Conservation (phyloP, 768 basidiomycete genomes). For the Tulasnella sp. region DNA sequence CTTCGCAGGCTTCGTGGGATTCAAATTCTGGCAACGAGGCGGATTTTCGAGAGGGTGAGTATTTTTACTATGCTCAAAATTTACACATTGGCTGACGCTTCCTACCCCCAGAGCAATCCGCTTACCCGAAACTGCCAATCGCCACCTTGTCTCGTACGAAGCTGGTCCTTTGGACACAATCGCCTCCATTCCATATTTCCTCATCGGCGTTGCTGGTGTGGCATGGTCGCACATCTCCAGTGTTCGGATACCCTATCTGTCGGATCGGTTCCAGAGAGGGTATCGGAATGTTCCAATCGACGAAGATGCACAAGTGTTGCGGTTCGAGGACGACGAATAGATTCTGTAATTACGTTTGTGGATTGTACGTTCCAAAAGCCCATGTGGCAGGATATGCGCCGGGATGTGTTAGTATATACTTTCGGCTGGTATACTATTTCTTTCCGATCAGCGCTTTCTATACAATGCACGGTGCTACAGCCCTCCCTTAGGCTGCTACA, state of each 20-base stretch:
- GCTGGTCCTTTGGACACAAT: constrained; percentile 55
- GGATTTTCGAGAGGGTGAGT: constrained; percentile 67
- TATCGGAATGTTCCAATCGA: constrained; percentile 73
- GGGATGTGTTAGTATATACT: too few species aligned
- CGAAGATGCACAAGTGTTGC: constrained; percentile 77
- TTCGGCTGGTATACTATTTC: too few species aligned
- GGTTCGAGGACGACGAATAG: constrained; percentile 72
- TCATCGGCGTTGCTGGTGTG: constrained; percentile 66
- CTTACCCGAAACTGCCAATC: constrained; percentile 46
- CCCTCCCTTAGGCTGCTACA: too few species aligned
- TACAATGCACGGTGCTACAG: too few species aligned
- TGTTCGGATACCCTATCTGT: constrained; percentile 21
- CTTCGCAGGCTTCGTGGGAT: constrained; percentile 63
- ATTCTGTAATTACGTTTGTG: not conserved
- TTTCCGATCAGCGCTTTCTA: too few species aligned
- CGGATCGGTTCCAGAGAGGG: constrained; percentile 42
- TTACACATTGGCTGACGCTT: too few species aligned
- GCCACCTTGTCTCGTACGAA: constrained; percentile 28
- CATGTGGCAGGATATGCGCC: too few species aligned
- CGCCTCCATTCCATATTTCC: constrained; percentile 83
- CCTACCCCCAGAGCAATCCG: constrained; percentile 59
- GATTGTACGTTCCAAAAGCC: too few species aligned
- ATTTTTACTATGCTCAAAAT: not conserved
- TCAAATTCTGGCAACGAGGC: constrained; percentile 71
- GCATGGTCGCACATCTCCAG: constrained; percentile 50